phyloP scores from a whole-genome alignment of 441 rosid species.

The Gossypium davidsonii region DNA sequence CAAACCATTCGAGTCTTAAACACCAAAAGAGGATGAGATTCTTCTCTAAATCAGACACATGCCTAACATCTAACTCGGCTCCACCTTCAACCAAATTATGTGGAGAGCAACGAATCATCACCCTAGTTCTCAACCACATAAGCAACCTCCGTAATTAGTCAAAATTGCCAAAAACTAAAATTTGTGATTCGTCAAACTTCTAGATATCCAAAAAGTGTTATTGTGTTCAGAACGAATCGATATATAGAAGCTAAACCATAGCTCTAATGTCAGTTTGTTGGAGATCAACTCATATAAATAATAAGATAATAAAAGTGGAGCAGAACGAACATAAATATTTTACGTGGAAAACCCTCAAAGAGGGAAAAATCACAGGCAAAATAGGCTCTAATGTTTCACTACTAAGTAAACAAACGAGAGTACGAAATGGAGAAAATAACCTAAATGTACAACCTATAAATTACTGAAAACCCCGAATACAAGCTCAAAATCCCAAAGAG shows the following conservation, averaged over 20 bases:
- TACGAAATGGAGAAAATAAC: not conserved
- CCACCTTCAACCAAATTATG: too few species aligned
- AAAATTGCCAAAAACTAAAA: too few species aligned
- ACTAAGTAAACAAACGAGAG: not conserved
- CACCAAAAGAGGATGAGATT: not conserved
- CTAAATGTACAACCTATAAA: not conserved
- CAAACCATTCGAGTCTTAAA: not conserved
- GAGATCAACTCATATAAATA: not conserved
- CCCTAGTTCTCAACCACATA: too few species aligned
- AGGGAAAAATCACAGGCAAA: not conserved
- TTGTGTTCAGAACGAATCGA: too few species aligned
- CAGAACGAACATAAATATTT: too few species aligned
- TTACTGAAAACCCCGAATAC: not conserved
- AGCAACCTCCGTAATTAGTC: too few species aligned
- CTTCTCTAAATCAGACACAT: not conserved
- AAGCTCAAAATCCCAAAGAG: not conserved
- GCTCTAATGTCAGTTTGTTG: too few species aligned
- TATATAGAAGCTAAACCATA: too few species aligned
- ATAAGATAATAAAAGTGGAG: not conserved
- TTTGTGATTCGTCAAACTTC: too few species aligned
- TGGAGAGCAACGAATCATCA: too few species aligned
- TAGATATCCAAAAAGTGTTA: too few species aligned
- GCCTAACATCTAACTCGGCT: too few species aligned
- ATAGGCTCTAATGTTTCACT: not conserved
- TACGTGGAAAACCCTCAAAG: not conserved